Conservation (phyloP, 2,329 filamentous ascomycete species). For the Canariomyces notabilis region DNA sequence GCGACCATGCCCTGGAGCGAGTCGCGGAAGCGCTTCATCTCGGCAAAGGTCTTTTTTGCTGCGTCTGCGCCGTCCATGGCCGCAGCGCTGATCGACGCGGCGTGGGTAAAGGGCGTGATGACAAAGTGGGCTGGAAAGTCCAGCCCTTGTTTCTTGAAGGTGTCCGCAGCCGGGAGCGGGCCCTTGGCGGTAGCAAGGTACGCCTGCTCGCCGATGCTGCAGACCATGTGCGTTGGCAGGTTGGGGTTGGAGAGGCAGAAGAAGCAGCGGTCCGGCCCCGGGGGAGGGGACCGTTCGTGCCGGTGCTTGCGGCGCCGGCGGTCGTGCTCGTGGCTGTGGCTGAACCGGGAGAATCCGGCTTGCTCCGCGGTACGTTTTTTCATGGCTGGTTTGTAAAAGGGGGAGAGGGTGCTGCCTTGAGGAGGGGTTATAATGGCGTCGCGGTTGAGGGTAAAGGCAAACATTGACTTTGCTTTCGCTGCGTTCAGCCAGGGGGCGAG, state of each 20-base stretch:
- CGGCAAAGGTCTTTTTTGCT: slow-evolving; percentile 59
- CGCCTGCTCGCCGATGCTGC: slow-evolving; percentile 78
- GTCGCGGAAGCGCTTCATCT: slow-evolving; percentile 79
- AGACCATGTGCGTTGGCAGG: slow-evolving; percentile 80
- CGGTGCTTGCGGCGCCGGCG: slow-evolving; percentile 35
- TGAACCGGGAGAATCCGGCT: slow-evolving; percentile 50
- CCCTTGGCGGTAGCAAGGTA: slow-evolving; percentile 93
- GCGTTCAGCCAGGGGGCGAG: slow-evolving; percentile 73
- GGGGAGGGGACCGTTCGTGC: slow-evolving; percentile 48
- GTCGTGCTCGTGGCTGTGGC: slow-evolving; percentile 40
- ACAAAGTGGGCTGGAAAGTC: slow-evolving; percentile 80
- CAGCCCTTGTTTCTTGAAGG: slow-evolving; percentile 60
- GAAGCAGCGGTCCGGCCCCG: slow-evolving; percentile 77
- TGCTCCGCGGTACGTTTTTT: slow-evolving; percentile 56
- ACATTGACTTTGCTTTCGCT: slow-evolving; percentile 73
- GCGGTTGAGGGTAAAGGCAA: slow-evolving; percentile 69
- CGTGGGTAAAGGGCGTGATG: slow-evolving; percentile 82
- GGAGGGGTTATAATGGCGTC: slow-evolving; percentile 59
- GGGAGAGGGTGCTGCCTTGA: slow-evolving; percentile 67
- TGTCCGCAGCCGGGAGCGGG: slow-evolving; percentile 67
- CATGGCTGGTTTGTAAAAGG: slow-evolving; percentile 49
- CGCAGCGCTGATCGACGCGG: slow-evolving; percentile 60
- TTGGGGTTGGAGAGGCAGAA: slow-evolving; percentile 90
- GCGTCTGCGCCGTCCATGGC: slow-evolving; percentile 55
- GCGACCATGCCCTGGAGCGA: slow-evolving; percentile 75